phyloP scores from a whole-genome alignment of 2,329 filamentous ascomycete species.

The Fusarium poae region DNA sequence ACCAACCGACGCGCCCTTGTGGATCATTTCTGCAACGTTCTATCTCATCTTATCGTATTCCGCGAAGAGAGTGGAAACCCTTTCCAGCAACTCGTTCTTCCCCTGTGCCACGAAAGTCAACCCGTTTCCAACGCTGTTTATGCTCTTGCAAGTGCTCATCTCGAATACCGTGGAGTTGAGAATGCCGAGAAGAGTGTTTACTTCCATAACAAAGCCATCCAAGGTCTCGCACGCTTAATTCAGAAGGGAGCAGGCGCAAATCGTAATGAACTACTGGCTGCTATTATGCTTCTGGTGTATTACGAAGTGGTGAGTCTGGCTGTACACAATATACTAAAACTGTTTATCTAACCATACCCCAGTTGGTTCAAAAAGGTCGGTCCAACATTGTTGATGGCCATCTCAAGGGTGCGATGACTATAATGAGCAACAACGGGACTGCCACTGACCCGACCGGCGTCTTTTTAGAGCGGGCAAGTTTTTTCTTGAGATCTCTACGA shows the following conservation, averaged over 20 bases:
- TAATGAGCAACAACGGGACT: conserved; percentile 65
- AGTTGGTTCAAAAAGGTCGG: conserved; percentile 71
- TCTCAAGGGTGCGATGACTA: conserved; percentile 71
- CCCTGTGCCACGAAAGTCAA: conserved; percentile 66
- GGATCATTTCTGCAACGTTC: conserved; percentile 73
- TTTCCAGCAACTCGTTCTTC: conserved; percentile 73
- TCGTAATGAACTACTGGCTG: conserved; percentile 69
- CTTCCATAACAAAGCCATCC: conserved; percentile 71
- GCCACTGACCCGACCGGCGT: conserved; percentile 64
- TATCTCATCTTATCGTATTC: conserved; percentile 75
- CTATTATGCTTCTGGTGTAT: conserved; percentile 72
- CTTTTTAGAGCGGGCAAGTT: conserved; percentile 70
- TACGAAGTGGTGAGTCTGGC: conserved; percentile 69
- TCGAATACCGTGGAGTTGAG: conserved; percentile 73
- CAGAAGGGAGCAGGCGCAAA: conserved; percentile 63
- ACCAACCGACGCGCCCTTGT: conserved; percentile 68
- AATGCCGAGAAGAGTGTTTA: conserved; percentile 68
- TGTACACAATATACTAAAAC: background rate
- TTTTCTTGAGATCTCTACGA: background rate
- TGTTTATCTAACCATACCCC: conserved; percentile 25
- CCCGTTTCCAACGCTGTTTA: conserved; percentile 86
- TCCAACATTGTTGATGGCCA: conserved; percentile 72
- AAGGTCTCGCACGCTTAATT: conserved; percentile 69
- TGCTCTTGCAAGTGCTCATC: conserved; percentile 84
- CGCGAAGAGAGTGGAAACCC: conserved; percentile 73